Percentiles rank a stretch among this genome's conserved stretches.
Conservation (phyloP, 2,329 filamentous ascomycete genomes). For the Fusarium equiseti region DNA sequence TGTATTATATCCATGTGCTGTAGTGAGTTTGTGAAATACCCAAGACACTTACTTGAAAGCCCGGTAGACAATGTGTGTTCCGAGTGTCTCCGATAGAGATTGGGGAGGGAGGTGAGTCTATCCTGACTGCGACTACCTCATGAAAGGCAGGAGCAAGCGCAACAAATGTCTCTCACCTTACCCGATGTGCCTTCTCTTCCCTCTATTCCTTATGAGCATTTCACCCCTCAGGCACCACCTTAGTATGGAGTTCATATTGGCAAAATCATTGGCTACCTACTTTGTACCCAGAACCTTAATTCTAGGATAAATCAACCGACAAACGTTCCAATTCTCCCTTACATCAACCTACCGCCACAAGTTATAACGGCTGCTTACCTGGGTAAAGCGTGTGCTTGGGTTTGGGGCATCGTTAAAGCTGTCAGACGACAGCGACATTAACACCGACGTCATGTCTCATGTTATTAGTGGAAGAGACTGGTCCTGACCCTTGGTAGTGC, state of each 20-base stretch:
- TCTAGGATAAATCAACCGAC: neutral
- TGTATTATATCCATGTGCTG: constrained; percentile 12
- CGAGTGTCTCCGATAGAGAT: neutral
- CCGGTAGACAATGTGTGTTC: neutral
- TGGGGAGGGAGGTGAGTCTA: neutral
- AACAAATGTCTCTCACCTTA: neutral
- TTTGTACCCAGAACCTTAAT: neutral
- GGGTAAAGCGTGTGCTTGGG: neutral
- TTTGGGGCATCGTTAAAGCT: neutral
- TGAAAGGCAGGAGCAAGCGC: neutral
- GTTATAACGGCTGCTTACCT: constrained; percentile 1
- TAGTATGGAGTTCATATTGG: neutral
- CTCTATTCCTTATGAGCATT: neutral
- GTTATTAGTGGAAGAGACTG: constrained; percentile 14
- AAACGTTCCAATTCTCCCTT: neutral
- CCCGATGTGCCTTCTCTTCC: neutral
- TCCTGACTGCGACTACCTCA: neutral
- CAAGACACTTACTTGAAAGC: neutral
- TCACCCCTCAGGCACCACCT: neutral
- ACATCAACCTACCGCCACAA: neutral
- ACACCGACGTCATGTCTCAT: constrained; percentile 33
- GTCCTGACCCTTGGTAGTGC: constrained; percentile 33
- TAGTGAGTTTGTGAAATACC: neutral
- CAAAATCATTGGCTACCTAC: neutral
- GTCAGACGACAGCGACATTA: constrained; percentile 14